A percentile compares a stretch with the other conserved stretches of the same genome.
These are phyloP conservation scores for Chlorella sp. DNA, from an alignment of 139 green algal species.

Conservation along the genomic window DNA sequence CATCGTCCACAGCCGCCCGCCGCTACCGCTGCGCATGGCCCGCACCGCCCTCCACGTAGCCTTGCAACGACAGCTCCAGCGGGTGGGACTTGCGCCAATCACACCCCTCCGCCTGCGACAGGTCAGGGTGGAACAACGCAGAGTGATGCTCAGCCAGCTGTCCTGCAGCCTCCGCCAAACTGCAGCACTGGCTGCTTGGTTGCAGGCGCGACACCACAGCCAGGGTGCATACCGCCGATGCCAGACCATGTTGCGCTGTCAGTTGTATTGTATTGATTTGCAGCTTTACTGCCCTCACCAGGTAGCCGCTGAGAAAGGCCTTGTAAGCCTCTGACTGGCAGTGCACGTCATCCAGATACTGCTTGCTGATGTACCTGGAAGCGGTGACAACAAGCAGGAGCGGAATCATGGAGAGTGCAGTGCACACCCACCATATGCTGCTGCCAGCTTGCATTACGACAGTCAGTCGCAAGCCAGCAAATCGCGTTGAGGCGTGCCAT, in stretches of 20 bases:
- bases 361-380: background rate
- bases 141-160: background rate
- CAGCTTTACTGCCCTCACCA: background rate
- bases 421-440: too few species aligned
- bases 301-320: background rate
- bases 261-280: background rate
- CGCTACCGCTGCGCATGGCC: background rate
- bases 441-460: too few species aligned
- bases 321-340: background rate
- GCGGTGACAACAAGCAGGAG: too few species aligned
- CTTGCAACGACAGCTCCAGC: background rate
- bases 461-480: too few species aligned
- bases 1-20: too few species aligned
- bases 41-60: background rate
- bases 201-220: too few species aligned
- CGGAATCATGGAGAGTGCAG: too few species aligned
- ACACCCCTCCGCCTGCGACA: background rate
- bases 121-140: background rate
- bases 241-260: too few species aligned
- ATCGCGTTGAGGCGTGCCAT: too few species aligned
- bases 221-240: too few species aligned
- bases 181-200: too few species aligned
- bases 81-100: background rate
- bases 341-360: background rate
- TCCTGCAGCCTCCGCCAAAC: too few species aligned